Conservation (phyloP, 306 rosid genomes). For the Calophaca sinica region DNA sequence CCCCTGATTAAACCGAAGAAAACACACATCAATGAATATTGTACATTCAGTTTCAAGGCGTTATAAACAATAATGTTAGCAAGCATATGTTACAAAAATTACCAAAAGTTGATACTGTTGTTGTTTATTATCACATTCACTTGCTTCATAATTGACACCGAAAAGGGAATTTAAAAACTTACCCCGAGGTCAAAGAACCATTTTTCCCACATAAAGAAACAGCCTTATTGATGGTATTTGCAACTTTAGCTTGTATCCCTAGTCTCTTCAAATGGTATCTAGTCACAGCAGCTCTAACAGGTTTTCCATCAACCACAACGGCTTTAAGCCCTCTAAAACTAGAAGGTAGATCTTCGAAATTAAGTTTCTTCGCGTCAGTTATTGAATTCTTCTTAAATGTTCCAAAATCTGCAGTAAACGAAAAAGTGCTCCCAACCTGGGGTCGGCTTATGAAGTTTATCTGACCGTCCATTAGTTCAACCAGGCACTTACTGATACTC, state of each 20-base stretch:
- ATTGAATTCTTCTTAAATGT: constrained; percentile 62
- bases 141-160: constrained; percentile 20
- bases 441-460: constrained; percentile 81
- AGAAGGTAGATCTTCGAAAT: constrained; percentile 81
- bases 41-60: no score
- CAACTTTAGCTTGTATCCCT: constrained; percentile 75
- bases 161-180: constrained; percentile 41
- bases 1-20: not conserved
- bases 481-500: constrained; percentile 97
- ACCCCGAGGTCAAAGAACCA: constrained; percentile 71
- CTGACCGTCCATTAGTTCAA: constrained; percentile 95
- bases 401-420: constrained; percentile 74
- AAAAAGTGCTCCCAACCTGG: constrained; percentile 92
- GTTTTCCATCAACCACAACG: constrained; percentile 83
- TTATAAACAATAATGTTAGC: not conserved
- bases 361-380: constrained; percentile 66
- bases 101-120: constrained; percentile 4
- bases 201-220: constrained; percentile 68
- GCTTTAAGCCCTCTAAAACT: constrained; percentile 84
- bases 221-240: constrained; percentile 65
- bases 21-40: not conserved
- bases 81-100: not conserved
- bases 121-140: constrained; percentile 1
- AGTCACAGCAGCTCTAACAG: constrained; percentile 96
- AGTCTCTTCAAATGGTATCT: constrained; percentile 92